Conservation (phyloP, 139 green algal genomes). For the Auxenochlorella pyrenoidosa region DNA sequence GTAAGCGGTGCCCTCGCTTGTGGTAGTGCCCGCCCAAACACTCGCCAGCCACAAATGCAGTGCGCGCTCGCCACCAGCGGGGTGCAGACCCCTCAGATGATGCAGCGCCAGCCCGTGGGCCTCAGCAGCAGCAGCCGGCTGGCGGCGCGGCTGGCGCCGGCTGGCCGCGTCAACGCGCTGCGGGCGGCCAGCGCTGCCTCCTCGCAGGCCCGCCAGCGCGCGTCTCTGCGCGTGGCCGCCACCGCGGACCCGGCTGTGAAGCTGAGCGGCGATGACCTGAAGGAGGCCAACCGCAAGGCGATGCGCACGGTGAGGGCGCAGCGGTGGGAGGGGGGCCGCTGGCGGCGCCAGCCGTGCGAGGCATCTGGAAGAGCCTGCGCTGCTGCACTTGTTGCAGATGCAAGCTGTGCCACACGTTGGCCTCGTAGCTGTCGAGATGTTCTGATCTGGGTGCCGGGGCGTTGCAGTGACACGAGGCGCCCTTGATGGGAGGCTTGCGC, state of each 20-base stretch:
- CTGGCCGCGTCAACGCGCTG: background rate
- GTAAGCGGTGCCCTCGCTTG: no score
- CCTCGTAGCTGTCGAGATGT: no score
- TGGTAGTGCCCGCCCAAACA: background rate
- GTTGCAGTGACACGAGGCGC: no score
- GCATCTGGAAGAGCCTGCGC: no score
- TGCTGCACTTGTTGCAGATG: no score
- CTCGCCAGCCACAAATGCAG: slow-evolving; percentile 8
- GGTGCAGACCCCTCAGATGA: background rate
- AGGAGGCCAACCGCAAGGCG: slow-evolving; percentile 18
- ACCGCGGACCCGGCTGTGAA: background rate
- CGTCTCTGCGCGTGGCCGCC: background rate
- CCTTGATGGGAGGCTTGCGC: no score
- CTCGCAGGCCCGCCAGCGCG: background rate
- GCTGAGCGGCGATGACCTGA: slow-evolving; percentile 12
- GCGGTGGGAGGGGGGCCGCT: no score
- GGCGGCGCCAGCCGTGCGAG: no score
- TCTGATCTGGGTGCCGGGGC: no score
- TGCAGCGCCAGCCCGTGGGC: background rate
- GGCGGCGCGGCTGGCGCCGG: background rate
- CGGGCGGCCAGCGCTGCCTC: background rate
- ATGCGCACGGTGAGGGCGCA: slow-evolving; percentile 11
- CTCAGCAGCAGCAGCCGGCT: background rate
- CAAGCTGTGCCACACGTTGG: no score
- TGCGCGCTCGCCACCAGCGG: background rate